Evolutionary conservation across 257 asterid genomes (phyloP).

Genomic region (Orobanche coerulescens): DNA sequence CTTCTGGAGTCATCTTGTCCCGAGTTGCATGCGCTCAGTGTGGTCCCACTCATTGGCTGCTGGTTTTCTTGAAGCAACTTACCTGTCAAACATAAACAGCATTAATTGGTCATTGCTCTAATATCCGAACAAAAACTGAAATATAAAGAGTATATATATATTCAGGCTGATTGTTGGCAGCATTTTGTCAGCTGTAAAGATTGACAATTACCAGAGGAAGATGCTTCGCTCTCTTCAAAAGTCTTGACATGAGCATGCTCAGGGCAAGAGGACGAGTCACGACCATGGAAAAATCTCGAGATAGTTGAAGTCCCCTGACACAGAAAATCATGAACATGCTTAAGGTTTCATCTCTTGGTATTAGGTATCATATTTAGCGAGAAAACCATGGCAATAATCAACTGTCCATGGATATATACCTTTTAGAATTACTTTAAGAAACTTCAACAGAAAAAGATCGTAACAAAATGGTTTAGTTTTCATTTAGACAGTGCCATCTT

Average conservation of each 20-base stretch:
- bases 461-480: not conserved
- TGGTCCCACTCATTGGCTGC: slow-evolving; percentile 24
- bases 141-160: not conserved
- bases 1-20: slow-evolving; percentile 31
- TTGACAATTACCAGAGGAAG: slow-evolving; percentile 47
- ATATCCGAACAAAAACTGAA: slow-evolving; percentile 3
- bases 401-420: not conserved
- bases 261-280: slow-evolving; percentile 29
- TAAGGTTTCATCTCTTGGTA: not conserved
- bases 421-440: slow-evolving; percentile 3
- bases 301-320: slow-evolving; percentile 65
- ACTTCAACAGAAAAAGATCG: not conserved
- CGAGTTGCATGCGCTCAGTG: slow-evolving; percentile 19
- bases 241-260: slow-evolving; percentile 29
- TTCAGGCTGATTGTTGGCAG: not conserved
- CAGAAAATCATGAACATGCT: slow-evolving; percentile 13
- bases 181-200: not conserved
- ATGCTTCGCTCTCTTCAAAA: slow-evolving; percentile 32
- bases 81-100: slow-evolving; percentile 21
- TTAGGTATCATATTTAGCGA: not conserved
- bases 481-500: not conserved
- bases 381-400: not conserved
- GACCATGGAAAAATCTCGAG: slow-evolving; percentile 48
- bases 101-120: slow-evolving; percentile 13
- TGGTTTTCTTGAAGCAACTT: slow-evolving; percentile 23